phyloP scores from a whole-genome alignment of 768 basidiomycete genomes.

The Kwoniella mangroviensis region DNA sequence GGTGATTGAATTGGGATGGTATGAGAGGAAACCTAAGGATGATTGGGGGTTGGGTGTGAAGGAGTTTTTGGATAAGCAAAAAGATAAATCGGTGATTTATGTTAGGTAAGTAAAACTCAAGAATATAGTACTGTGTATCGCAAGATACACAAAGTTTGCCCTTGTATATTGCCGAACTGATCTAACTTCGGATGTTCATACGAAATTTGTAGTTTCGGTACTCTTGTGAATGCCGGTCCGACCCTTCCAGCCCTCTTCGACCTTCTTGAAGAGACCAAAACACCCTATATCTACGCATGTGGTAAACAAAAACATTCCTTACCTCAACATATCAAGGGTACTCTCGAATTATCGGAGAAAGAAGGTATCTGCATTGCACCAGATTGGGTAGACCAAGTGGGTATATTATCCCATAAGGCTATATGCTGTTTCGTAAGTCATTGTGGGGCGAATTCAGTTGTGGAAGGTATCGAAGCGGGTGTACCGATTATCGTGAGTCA shows the following conservation, averaged over 20 bases:
- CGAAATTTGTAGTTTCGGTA: too few species aligned
- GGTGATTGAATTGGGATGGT: constrained; percentile 26
- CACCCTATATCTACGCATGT: constrained; percentile 26
- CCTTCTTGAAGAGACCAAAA: constrained; percentile 1
- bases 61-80: constrained; percentile 21
- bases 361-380: constrained; percentile 22
- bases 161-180: too few species aligned
- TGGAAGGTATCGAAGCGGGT: constrained; percentile 25
- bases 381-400: constrained; percentile 31
- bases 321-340: constrained; percentile 8
- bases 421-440: constrained; percentile 20
- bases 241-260: constrained; percentile 14
- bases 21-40: constrained; percentile 10
- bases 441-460: constrained; percentile 26
- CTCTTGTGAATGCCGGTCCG: constrained; percentile 19
- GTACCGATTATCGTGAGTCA: constrained; percentile 22
- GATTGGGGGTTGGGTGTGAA: constrained; percentile 16
- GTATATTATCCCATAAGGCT: constrained; percentile 17
- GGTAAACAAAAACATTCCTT: constrained; percentile 23
- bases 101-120: constrained; percentile 24
- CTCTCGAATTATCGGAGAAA: constrained; percentile 13
- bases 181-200: too few species aligned
- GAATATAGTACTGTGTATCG: too few species aligned
- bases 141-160: too few species aligned
- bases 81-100: constrained; percentile 21